phyloP scores from a whole-genome alignment of 2,329 filamentous ascomycete genomes.

The Didymella pomorum region DNA sequence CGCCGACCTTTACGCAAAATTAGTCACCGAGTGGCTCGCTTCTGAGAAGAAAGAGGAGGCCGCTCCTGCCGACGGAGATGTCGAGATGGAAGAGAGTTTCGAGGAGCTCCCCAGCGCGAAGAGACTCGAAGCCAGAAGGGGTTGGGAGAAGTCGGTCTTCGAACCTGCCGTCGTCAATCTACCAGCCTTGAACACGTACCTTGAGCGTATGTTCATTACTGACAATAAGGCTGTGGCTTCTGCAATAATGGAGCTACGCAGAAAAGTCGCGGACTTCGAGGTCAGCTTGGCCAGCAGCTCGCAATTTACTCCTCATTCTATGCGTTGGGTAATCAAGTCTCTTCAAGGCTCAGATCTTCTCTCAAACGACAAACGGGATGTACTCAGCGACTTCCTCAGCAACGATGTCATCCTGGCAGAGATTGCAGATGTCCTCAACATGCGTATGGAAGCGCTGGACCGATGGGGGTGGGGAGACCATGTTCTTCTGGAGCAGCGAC shows the following conservation, averaged over 20 bases:
- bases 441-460: constrained; percentile 38
- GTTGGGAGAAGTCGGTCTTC: constrained; percentile 47
- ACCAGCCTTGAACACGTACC: constrained; percentile 32
- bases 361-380: constrained; percentile 49
- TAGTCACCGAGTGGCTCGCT: constrained; percentile 49
- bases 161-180: constrained; percentile 37
- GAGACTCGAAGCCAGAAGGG: constrained; percentile 37
- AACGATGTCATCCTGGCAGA: constrained; percentile 44
- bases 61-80: constrained; percentile 27
- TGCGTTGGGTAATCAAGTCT: constrained; percentile 55
- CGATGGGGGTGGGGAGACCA: constrained; percentile 44
- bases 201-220: constrained; percentile 33
- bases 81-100: constrained; percentile 40
- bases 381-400: constrained; percentile 43
- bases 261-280: constrained; percentile 34
- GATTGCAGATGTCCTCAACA: constrained; percentile 45
- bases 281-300: constrained; percentile 23
- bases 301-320: constrained; percentile 45
- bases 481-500: constrained; percentile 40
- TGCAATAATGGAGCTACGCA: constrained; percentile 29
- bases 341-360: constrained; percentile 57
- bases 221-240: constrained; percentile 29
- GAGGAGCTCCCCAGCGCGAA: constrained; percentile 44
- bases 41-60: constrained; percentile 39
- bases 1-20: constrained; percentile 46